Conservation (phyloP, 805 yeast species). For the Yamadazyma endophytica region DNA sequence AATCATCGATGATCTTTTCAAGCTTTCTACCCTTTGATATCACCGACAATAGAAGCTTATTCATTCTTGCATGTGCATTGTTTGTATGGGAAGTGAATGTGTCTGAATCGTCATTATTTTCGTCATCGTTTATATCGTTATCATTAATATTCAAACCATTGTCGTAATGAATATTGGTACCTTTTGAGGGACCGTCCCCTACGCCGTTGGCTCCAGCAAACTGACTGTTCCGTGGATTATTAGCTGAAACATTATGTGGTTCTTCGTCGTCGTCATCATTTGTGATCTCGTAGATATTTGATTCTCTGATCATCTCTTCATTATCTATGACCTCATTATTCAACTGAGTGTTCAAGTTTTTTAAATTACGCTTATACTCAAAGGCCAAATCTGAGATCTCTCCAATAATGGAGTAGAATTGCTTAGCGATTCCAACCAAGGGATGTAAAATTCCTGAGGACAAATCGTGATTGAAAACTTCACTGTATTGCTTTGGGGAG, state of each 20-base stretch:
- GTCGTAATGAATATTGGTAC: no score
- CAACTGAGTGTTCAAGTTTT: constrained; percentile 5
- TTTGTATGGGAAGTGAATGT: no score
- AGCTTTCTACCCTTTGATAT: constrained; percentile 32
- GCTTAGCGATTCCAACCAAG: constrained; percentile 67
- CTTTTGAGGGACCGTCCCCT: no score
- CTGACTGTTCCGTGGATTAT: no score
- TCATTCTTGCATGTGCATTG: constrained; percentile 18
- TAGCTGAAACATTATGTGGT: constrained; percentile 1
- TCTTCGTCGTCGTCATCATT: constrained; percentile 3
- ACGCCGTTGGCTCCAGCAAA: no score
- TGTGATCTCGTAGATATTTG: constrained; percentile 3
- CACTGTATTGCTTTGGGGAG: constrained; percentile 55
- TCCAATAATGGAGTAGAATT: constrained; percentile 62
- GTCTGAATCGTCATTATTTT: constrained; percentile 15
- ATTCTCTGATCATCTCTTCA: constrained; percentile 3
- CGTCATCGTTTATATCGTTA: constrained; percentile 5
- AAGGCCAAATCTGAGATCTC: constrained; percentile 61
- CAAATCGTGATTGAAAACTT: constrained; percentile 37
- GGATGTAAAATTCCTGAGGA: constrained; percentile 55
- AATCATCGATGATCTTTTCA: constrained; percentile 45
- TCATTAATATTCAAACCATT: no score
- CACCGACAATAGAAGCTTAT: constrained; percentile 20
- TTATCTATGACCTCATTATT: constrained; percentile 9
- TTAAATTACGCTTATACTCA: constrained; percentile 37